Evolutionary conservation across 371 early-diverging fungal species (phyloP).

Genomic region (Basidiobolus heterosporus): DNA sequence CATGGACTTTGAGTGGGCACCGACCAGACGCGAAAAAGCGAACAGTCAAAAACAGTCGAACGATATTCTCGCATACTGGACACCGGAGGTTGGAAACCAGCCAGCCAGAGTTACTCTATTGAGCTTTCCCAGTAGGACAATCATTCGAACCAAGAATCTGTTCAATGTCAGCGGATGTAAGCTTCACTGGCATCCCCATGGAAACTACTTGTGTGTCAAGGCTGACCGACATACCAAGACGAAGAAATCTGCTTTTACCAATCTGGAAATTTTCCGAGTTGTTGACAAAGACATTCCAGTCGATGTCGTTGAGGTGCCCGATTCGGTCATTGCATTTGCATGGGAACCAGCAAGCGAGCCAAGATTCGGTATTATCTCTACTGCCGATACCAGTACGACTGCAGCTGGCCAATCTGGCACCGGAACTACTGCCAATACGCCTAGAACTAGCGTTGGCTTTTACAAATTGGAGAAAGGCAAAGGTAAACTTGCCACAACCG

Average conservation of each 20-base stretch:
- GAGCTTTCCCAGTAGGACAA: constrained; percentile 63
- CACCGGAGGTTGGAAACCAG: constrained; percentile 83
- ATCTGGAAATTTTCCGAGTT: constrained; percentile 86
- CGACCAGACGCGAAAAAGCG: constrained; percentile 10
- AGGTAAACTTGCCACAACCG: constrained; percentile 22
- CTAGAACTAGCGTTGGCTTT: constrained; percentile 63
- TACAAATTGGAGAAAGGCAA: constrained; percentile 33
- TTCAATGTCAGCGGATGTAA: constrained; percentile 80
- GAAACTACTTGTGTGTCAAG: constrained; percentile 78
- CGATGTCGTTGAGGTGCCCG: constrained; percentile 83
- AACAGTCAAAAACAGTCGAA: no score
- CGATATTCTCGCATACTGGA: constrained; percentile 84
- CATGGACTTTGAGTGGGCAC: constrained; percentile 84
- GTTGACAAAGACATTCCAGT: constrained; percentile 86
- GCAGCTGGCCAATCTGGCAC: no score
- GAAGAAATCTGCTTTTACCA: constrained; percentile 77
- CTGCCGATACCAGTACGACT: constrained; percentile 24
- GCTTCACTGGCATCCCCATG: constrained; percentile 82
- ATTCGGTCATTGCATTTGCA: constrained; percentile 61
- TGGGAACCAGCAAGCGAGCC: constrained; percentile 84
- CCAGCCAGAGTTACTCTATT: constrained; percentile 91
- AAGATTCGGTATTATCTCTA: constrained; percentile 71
- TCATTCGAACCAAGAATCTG: constrained; percentile 90
- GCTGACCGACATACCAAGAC: constrained; percentile 84
- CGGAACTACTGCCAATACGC: constrained; percentile 17